Evolutionary conservation across 352 stramenopile genomes (phyloP).

Genomic region (Blastocystis hominis): DNA sequence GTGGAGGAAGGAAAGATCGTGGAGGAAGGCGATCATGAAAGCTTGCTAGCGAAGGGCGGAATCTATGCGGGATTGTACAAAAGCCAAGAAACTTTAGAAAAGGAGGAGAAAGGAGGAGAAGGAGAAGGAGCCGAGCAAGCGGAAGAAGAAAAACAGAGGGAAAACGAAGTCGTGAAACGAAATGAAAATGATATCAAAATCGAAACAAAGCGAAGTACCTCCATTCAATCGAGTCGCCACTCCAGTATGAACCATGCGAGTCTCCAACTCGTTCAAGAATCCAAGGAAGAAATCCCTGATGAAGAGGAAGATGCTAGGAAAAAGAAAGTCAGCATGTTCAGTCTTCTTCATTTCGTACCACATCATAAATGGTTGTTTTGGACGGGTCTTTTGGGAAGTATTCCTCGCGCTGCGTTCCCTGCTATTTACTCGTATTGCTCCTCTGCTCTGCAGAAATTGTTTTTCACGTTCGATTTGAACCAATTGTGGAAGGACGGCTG

Average conservation of each 20-base stretch:
- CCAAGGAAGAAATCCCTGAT: background rate
- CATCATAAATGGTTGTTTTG: background rate
- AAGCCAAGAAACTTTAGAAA: slow-evolving; percentile 52
- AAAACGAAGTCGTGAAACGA: no score
- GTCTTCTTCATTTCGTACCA: background rate
- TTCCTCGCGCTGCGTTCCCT: background rate
- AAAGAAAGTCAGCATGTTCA: background rate
- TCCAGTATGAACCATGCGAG: no score
- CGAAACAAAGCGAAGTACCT: no score
- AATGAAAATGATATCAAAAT: no score
- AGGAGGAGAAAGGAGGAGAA: background rate
- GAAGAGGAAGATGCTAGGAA: background rate
- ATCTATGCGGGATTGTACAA: slow-evolving; percentile 68
- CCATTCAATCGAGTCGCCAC: no score
- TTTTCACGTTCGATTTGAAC: background rate
- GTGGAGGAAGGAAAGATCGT: slow-evolving; percentile 78
- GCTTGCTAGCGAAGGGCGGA: slow-evolving; percentile 71
- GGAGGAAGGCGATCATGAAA: slow-evolving; percentile 79
- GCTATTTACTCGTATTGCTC: background rate
- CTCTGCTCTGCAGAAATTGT: background rate
- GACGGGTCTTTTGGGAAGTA: background rate
- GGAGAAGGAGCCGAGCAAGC: no score
- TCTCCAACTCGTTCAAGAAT: no score
- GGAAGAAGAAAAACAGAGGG: background rate
- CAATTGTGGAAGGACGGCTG: background rate